Base-by-base conservation (phyloP, 768 basidiomycete species). In the Panaeolus cyanescens region DNA sequence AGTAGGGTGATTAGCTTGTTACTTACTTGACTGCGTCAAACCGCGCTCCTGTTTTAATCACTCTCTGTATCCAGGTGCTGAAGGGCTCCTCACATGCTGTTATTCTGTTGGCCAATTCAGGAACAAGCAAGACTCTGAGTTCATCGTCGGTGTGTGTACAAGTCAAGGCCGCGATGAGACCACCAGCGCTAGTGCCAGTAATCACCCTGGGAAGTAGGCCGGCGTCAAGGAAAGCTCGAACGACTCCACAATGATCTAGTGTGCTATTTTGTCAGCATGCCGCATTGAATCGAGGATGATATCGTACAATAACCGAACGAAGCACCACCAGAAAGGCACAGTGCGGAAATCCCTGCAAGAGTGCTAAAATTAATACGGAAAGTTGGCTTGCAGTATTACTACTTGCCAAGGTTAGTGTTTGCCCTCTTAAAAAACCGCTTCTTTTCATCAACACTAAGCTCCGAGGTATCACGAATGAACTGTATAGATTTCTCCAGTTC, bases 321-420 rank as follows among this genome's bases (percentile, higher is more conserved):
- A 7, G 93, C 97, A 5, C 97, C 96, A 15, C 97, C 97, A n/a
- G 92, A 95, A 10, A 99, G 82, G 73, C 96, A 99, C 4, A 99
- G 77, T 0, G 97, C 96, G 37, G 92, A 91, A 3, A 91, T 87
- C 22, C 82, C 82, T 82, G 54, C 17, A 32, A 32, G 42, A 40
- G 56, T 15, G 12, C 20, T 34, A 60, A 58, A 57, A 54, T 9
- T 13, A 15, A 37, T 9, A 53, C 45, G 6, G 34, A 45, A 25
- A 2, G 20, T 4, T 36, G 34, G 9, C 34, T 15, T 54, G 8
- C n/a, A 32, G 2, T n/a, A 56, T 13, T 30, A 10, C 4, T 15
- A 55, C 67, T 32, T 59, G 72, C 96, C 96, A 10, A 96, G 82
- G 75, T 97, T 96, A 54, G 91, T 90, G 70, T 93, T 95, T 45